Base-by-base conservation (phyloP, 257 asterid genomes). In the Nicotiana attenuata region DNA sequence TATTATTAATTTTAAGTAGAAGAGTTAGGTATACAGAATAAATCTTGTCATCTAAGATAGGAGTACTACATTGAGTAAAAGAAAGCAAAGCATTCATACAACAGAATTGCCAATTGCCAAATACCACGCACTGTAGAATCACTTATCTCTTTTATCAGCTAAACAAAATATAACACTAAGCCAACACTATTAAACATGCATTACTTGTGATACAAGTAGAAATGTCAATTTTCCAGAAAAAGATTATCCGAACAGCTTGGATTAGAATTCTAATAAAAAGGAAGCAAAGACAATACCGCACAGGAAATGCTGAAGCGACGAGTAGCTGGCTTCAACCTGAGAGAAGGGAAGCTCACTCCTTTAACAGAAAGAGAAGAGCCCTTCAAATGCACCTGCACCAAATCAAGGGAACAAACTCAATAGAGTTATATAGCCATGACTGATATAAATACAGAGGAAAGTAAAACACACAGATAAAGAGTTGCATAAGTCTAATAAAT, bases 301-400 rank as follows among this genome's bases (percentile, higher is more conserved):
- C 97, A 93, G 61, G 92, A 81, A 85, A 92, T 84, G 20, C 88
- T 88, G 94, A 91, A 86, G 80, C 92, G 91, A 31, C 84, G 91
- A 65, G 87, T 82, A 55, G 83, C 69, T 8, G 91, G 92, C 84
- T 85, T 85, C 87, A 86, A 24, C 60, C 81, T 82, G 52, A 87
- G 88, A 81, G 88, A 87, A 20, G 83, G 89, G 84, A 83, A 83
- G 78, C 75, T 82, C 29, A 66, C 84, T 76, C 88, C 85, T 52
- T 24, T 86, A 67, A 84, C 45, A 15, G 92, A 75, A 68, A 89
- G 65, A 0, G 90, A 84, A 52, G 83, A 85, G 11, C 80, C 69
- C 67, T 84, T 87, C 87, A 86, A 76, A 50, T 29, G 78, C 29
- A 78, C 85, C 90, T 87, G 86, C 81, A 24, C 22, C 22, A 16